A percentile compares a stretch with the other conserved stretches of the same genome.
Evolutionary conservation across 78 protist species (phyloP).

Genomic region (Guillardia theta): DNA sequence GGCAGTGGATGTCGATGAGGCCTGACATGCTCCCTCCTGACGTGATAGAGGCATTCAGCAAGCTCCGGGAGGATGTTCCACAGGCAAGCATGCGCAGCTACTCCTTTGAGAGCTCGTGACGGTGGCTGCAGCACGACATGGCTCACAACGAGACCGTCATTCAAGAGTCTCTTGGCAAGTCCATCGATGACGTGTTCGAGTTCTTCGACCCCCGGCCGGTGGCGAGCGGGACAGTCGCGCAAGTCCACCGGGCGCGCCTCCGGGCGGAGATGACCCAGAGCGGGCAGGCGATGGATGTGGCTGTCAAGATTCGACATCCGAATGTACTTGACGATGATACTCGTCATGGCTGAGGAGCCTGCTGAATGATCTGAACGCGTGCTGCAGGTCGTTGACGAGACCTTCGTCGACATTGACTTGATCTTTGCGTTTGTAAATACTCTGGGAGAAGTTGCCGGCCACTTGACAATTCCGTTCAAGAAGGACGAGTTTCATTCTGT

Average conservation of each 20-base stretch:
- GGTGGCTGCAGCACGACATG: slow-evolving; percentile 13
- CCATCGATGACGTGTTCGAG: background rate
- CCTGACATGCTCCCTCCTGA: slow-evolving; percentile 43
- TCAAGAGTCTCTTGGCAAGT: background rate
- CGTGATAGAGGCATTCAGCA: slow-evolving; percentile 14
- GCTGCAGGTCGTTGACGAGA: slow-evolving; percentile 4
- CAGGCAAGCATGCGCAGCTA: background rate
- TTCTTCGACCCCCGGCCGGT: background rate
- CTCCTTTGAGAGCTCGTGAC: too few relatives aligned
- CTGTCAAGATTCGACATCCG: background rate
- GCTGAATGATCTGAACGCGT: too few relatives aligned
- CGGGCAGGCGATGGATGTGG: background rate
- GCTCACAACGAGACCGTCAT: background rate
- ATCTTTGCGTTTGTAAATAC: slow-evolving; percentile 8
- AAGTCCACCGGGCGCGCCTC: background rate
- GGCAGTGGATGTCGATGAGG: slow-evolving; percentile 45
- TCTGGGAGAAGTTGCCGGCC: background rate
- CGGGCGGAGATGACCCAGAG: background rate
- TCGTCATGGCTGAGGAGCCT: background rate
- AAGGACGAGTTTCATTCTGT: background rate
- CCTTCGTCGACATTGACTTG: slow-evolving; percentile 27
- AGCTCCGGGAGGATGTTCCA: background rate
- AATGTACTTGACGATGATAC: background rate
- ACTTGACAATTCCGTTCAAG: background rate
- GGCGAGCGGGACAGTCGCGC: slow-evolving; percentile 18